phyloP scores from a whole-genome alignment of 164 flowering plant genomes.

The Buxus sempervirens region DNA sequence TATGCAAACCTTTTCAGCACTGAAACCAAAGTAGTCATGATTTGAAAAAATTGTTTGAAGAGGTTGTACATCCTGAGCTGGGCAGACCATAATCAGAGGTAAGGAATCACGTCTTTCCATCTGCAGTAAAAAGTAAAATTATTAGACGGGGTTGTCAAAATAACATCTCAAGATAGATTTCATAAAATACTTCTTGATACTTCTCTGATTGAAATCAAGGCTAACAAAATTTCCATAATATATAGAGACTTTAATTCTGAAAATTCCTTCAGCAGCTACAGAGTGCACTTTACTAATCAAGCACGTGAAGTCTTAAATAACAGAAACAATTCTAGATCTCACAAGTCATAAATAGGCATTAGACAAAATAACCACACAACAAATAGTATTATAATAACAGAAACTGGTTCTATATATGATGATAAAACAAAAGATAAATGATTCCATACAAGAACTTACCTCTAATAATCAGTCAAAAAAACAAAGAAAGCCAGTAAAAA shows the following conservation, averaged over 20 bases:
- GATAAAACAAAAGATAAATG: neutral
- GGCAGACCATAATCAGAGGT: slow-evolving; percentile 63
- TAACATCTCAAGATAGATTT: neutral
- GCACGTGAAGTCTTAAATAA: neutral
- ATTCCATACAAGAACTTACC: neutral
- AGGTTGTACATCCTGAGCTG: slow-evolving; percentile 34
- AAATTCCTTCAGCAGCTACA: neutral
- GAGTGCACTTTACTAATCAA: neutral
- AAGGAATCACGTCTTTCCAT: slow-evolving; percentile 39
- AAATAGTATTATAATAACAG: too few relatives aligned
- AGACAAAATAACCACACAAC: too few relatives aligned
- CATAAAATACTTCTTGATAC: neutral
- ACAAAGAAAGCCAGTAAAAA: neutral
- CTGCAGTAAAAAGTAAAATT: slow-evolving; percentile 35
- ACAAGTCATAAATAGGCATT: too few relatives aligned
- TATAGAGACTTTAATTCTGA: neutral
- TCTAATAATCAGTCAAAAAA: too few relatives aligned
- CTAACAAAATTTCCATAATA: neutral
- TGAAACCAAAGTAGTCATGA: slow-evolving; percentile 63
- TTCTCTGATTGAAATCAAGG: neutral
- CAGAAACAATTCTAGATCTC: too few relatives aligned
- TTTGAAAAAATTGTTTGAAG: slow-evolving; percentile 40
- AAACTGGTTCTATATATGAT: neutral
- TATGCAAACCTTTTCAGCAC: slow-evolving; percentile 55
- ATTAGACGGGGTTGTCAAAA: neutral